Conservation (phyloP, 2,329 filamentous ascomycete species). For the Ceratocystis papillata region DNA sequence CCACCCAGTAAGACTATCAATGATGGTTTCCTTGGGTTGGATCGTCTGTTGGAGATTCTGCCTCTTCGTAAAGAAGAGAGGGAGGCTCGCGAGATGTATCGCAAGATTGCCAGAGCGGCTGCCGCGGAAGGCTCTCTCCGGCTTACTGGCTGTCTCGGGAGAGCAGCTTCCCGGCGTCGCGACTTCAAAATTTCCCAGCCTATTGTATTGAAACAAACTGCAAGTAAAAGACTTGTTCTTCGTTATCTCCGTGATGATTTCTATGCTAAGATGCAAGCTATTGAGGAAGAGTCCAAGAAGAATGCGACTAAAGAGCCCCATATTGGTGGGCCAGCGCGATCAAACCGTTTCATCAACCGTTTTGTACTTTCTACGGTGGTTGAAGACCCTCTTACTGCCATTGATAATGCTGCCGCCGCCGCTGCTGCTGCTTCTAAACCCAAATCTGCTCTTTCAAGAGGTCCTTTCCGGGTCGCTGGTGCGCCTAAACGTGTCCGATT, state of each 20-base stretch:
- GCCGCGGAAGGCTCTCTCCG: not conserved
- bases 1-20: not conserved
- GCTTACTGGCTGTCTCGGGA: not conserved
- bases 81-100: not conserved
- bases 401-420: not conserved
- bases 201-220: not conserved
- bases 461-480: not conserved
- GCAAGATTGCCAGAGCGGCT: not conserved
- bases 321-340: not conserved
- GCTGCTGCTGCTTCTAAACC: not conserved
- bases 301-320: not conserved
- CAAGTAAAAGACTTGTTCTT: not conserved
- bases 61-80: not conserved
- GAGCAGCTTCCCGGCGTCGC: not conserved
- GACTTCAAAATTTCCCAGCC: not conserved
- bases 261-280: not conserved
- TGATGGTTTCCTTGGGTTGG: not conserved
- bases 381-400: not conserved
- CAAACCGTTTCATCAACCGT: not conserved
- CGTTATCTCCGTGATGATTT: not conserved
- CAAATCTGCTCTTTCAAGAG: not conserved
- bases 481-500: not conserved
- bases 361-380: not conserved
- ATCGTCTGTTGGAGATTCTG: not conserved
- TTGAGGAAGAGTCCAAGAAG: not conserved